A percentile compares a stretch with the other conserved stretches of the same genome.
Conservation (phyloP, 441 rosid species). For the Euphorbia corollata region DNA sequence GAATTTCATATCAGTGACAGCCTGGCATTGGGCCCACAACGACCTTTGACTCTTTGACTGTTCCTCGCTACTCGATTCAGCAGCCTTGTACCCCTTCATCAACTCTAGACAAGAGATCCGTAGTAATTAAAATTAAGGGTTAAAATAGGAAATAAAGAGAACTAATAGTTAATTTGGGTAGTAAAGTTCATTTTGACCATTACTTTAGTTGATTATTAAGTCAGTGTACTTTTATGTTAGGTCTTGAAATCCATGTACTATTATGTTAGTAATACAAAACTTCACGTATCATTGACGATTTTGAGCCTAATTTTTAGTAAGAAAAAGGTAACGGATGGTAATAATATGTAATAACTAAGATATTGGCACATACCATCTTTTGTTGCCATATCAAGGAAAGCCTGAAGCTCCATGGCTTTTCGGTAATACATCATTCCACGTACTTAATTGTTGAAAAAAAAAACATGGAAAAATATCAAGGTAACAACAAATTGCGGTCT, state of each 20-base stretch:
- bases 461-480: not conserved
- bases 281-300: constrained; percentile 1
- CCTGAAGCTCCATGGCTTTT: constrained; percentile 75
- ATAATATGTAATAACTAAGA: constrained; percentile 14
- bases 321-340: constrained; percentile 11
- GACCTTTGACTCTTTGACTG: constrained; percentile 52
- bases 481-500: not conserved
- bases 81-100: constrained; percentile 79
- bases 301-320: constrained; percentile 31
- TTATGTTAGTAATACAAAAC: too few relatives aligned
- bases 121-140: too few relatives aligned
- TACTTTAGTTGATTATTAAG: too few relatives aligned
- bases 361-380: constrained; percentile 43
- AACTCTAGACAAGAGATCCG: constrained; percentile 9
- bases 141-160: too few relatives aligned
- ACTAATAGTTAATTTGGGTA: too few relatives aligned
- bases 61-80: constrained; percentile 52
- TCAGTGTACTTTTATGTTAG: too few relatives aligned
- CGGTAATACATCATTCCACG: constrained; percentile 98
- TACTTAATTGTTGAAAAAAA: constrained; percentile 31
- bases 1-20: constrained; percentile 78
- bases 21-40: constrained; percentile 70
- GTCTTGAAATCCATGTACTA: too few relatives aligned
- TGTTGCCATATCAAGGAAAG: constrained; percentile 58
- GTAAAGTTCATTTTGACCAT: too few relatives aligned